A percentile compares a stretch with the other conserved stretches of the same genome.
These are phyloP conservation scores for Cystobasidium onofrii DNA, from an alignment of 768 basidiomycete species.

Conservation along the genomic window DNA sequence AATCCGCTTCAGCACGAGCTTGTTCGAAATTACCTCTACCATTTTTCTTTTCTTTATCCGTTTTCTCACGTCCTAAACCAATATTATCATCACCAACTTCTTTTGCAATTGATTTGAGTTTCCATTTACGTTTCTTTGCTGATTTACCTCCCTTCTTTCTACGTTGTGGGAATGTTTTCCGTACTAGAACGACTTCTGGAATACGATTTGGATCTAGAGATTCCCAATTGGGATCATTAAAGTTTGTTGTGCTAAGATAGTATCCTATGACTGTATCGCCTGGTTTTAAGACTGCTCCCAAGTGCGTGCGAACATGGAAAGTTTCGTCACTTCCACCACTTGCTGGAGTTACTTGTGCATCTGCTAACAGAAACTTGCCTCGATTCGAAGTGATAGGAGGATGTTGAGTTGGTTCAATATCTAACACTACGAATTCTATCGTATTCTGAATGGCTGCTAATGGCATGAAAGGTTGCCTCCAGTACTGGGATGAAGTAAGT, in stretches of 20 bases:
- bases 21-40: constrained; percentile 34
- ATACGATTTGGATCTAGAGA: constrained; percentile 54
- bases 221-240: constrained; percentile 76
- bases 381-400: constrained; percentile 48
- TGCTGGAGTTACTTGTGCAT: constrained; percentile 79
- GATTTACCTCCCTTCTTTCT: constrained; percentile 63
- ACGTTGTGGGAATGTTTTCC: constrained; percentile 89
- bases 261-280: constrained; percentile 91
- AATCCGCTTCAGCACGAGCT: constrained; percentile 87
- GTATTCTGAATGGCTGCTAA: constrained; percentile 76
- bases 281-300: constrained; percentile 85
- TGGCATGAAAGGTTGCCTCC: constrained; percentile 81
- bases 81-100: constrained; percentile 62
- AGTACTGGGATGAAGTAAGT: constrained; percentile 67
- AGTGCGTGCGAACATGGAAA: constrained; percentile 90
- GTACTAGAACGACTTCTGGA: constrained; percentile 85
- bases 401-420: constrained; percentile 67
- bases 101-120: constrained; percentile 65
- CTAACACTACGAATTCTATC: constrained; percentile 88
- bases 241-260: constrained; percentile 78
- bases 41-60: constrained; percentile 18
- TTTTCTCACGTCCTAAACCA: constrained; percentile 41
- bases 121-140: constrained; percentile 66
- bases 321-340: constrained; percentile 68
- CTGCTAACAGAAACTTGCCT: constrained; percentile 74